These are phyloP conservation scores for Wickerhamomyces sydowiorum DNA, from an alignment of 805 yeast genomes.

Conservation along the genomic window DNA sequence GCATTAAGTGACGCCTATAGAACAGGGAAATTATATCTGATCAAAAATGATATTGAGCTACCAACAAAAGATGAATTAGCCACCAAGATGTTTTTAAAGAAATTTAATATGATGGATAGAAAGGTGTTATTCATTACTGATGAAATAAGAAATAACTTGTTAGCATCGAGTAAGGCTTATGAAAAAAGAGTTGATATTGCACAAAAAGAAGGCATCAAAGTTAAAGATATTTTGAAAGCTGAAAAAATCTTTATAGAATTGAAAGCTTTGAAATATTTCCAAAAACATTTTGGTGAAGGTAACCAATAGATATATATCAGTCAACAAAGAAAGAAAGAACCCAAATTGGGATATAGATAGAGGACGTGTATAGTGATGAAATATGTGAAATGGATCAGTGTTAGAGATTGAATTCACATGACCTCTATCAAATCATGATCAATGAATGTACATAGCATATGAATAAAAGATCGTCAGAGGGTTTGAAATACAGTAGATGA, in stretches of 20 bases:
- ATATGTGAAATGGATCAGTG: not conserved
- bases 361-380: not conserved
- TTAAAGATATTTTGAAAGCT: slow-evolving; percentile 79
- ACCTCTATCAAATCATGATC: no score
- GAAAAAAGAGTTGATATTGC: slow-evolving; percentile 56
- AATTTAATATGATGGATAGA: slow-evolving; percentile 43
- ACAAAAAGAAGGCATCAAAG: slow-evolving; percentile 73
- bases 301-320: no score
- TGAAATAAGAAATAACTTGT: slow-evolving; percentile 51
- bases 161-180: slow-evolving; percentile 48
- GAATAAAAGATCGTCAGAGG: no score
- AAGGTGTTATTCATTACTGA: slow-evolving; percentile 66
- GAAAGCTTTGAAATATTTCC: slow-evolving; percentile 62
- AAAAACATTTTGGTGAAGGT: slow-evolving; percentile 13
- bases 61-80: slow-evolving; percentile 35
- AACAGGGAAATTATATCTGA: slow-evolving; percentile 61
- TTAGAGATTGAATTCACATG: no score
- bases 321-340: not conserved
- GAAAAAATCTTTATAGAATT: slow-evolving; percentile 69
- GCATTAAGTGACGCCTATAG: slow-evolving; percentile 82
- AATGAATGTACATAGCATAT: not conserved
- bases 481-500: not conserved
- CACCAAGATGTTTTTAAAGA: slow-evolving; percentile 41
- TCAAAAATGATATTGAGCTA: slow-evolving; percentile 43
- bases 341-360: no score